Evolutionary conservation across 495 filamentous ascomycete genomes (phyloP).

Genomic region (Hypoxylon cercidicola): DNA sequence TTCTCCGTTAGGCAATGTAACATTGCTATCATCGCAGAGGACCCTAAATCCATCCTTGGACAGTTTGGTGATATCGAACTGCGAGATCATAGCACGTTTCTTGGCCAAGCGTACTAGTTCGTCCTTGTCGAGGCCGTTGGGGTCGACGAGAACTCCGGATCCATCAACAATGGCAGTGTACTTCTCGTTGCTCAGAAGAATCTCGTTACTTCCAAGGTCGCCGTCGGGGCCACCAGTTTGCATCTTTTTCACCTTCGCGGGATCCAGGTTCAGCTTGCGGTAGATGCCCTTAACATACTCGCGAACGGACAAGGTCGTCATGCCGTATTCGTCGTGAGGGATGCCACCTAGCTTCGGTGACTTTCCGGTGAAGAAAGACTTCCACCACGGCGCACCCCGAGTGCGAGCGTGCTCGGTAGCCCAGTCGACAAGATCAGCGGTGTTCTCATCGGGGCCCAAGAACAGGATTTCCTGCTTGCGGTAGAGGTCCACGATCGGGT

Average conservation of each 20-base stretch:
- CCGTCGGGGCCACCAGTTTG: constrained; percentile 98
- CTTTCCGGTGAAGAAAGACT: constrained; percentile 99
- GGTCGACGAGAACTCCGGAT: constrained; percentile 92
- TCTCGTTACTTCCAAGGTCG: constrained; percentile 97
- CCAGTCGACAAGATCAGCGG: constrained; percentile 96
- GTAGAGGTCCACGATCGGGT: constrained; percentile 95
- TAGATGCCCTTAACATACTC: constrained; percentile 97
- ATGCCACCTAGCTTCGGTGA: constrained; percentile 95
- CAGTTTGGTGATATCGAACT: constrained; percentile 87
- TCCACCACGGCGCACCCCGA: constrained; percentile 97
- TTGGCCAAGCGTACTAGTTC: constrained; percentile 88
- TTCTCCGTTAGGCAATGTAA: constrained; percentile 87
- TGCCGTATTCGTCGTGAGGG: constrained; percentile 94
- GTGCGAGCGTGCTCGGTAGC: constrained; percentile 91
- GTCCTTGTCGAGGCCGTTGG: constrained; percentile 83
- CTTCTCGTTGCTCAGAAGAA: constrained; percentile 93
- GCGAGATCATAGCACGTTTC: constrained; percentile 85
- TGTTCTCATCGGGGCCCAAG: constrained; percentile 99
- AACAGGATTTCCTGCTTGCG: constrained; percentile 96
- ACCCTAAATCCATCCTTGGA: constrained; percentile 90
- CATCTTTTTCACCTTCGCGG: constrained; percentile 84
- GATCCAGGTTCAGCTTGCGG: constrained; percentile 89
- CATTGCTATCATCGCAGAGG: constrained; percentile 88
- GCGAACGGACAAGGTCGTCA: constrained; percentile 96
- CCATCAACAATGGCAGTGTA: constrained; percentile 95